Base-by-base conservation (phyloP, 192 early-diverging fungal species). In the Funneliformis geosporum region DNA sequence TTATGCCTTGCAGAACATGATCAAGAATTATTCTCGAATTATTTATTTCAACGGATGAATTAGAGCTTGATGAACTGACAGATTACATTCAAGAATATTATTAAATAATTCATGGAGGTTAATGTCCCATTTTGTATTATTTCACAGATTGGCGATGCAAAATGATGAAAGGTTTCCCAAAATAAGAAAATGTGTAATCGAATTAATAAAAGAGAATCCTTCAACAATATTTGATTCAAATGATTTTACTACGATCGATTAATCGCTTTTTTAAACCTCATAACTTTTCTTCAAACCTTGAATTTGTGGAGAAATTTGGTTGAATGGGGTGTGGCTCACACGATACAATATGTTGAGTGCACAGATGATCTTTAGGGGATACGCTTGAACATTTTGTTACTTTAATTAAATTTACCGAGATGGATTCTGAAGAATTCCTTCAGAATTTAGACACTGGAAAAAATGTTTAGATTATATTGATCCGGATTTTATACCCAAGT, bases 1-100 rank as follows among this genome's bases (percentile, higher is more conserved):
- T 28, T 68, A 39, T 39, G 39, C n/a, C 39, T 68, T 28, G 66
- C 27, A 1, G 66, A 40, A 27, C 66, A 68, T 39, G 66, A 68
- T 40, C 39, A 40, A 39, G 28, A 33, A 2, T 28, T 39, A 68
- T 68, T 39, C 39, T 68, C 18, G 66, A 68, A 27, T 40, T 68
- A 28, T 40, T 68, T 8, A 40, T 68, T 68, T 28, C 66, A 39
- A 68, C 66, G 6, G 66, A 68, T 40, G 66, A 68, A 4, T 68
- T 68, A 40, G 28, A 39, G 21, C 39, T 68, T 39, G 39, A 40
- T 68, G 66, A 68, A 18, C n/a, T 68, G 28, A 39, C 66, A 39
- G 66, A 68, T 68, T 40, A 33, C n/a, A 40, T 68, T 68, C 66
- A 68, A 68, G 66, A 68, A 21, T 68, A 68, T 12, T 68, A 68